Base-by-base conservation (phyloP, 768 basidiomycete genomes). In the Suillus ampliporus region DNA sequence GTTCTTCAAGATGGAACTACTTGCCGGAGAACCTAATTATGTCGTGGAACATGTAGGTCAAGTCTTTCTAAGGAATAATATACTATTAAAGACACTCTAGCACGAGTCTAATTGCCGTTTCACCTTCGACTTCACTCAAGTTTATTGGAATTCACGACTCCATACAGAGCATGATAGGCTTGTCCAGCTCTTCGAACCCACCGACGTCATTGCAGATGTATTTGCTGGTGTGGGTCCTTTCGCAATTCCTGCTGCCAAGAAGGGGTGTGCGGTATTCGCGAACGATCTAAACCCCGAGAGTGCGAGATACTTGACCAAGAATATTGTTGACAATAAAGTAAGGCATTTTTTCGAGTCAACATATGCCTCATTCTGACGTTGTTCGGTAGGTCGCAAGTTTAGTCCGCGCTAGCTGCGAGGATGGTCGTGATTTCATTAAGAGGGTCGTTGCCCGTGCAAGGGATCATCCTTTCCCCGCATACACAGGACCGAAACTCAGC, bases 191-290 rank as follows among this genome's bases (percentile, higher is more conserved):
- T 96, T 98, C 77, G 73, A 82, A 31, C 85, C 88, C 0, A 82
- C 88, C 28, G 93, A 94, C 58, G 85, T 99, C 21, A 76, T 99
- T 26, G 95, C 88, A 4, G 97, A 99, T 72, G 95, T 93, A 35
- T 96, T 99, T 74, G 97, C 97, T 1, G 97, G 97, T 15, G 96
- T 99, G 2, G 97, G 97, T 2, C 97, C 97, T 0, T 99, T 99
- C 73, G 91, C 94, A 9, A 76, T 99, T 8, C 97, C 97, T 4
- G 92, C 97, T 2, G 97, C 90, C 1, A 95, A 88, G 78, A 95
- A 92, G 68, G 94, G 95, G 2, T 94, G 92, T 71, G 88, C 86
- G 5, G 92, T 99, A 0, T 78, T 96, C 41, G 96, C 92, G 14
- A 99, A 98, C 67, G 97, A 99, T 74, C 77, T 99, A 62, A 99